A percentile compares a stretch with the other conserved stretches of the same genome.
phyloP scores from a whole-genome alignment of 345 rosid genomes.

The Eucalyptus polybractea region DNA sequence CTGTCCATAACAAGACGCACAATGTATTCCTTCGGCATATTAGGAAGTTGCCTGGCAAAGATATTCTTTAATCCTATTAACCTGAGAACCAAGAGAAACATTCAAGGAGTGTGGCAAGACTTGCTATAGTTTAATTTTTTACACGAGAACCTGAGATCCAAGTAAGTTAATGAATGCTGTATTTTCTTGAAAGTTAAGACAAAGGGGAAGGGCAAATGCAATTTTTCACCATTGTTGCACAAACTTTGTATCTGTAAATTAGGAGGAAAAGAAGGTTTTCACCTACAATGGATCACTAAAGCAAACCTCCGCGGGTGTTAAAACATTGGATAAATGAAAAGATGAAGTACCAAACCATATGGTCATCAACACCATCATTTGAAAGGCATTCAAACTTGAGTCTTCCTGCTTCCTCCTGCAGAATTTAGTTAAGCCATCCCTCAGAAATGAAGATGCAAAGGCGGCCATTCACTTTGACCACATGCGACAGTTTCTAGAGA shows the following conservation, averaged over 20 bases:
- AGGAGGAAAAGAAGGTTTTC: neutral
- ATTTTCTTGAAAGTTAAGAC: neutral
- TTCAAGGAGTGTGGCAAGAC: neutral
- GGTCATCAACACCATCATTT: conserved; percentile 80
- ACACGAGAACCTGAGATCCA: neutral
- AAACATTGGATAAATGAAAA: conserved; percentile 1
- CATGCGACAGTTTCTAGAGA: neutral
- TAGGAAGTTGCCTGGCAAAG: conserved; percentile 93
- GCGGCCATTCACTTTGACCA: neutral
- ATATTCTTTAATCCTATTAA: conserved; percentile 97
- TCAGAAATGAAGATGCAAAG: neutral
- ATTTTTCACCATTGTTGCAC: neutral
- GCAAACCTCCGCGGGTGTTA: neutral
- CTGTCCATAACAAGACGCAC: conserved; percentile 99
- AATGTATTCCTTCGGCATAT: conserved; percentile 99
- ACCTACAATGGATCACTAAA: neutral
- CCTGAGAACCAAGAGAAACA: conserved; percentile 22
- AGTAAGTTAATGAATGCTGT: too few relatives aligned
- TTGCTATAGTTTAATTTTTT: neutral
- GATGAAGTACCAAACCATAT: conserved; percentile 88
- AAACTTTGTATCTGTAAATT: neutral
- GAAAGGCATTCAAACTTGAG: conserved; percentile 76
- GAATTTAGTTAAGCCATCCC: neutral
- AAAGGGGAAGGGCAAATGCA: neutral
- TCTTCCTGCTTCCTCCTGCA: conserved; percentile 84